Conservation (phyloP, 202 grass and related monocot species). For the Saccharum hybrid region DNA sequence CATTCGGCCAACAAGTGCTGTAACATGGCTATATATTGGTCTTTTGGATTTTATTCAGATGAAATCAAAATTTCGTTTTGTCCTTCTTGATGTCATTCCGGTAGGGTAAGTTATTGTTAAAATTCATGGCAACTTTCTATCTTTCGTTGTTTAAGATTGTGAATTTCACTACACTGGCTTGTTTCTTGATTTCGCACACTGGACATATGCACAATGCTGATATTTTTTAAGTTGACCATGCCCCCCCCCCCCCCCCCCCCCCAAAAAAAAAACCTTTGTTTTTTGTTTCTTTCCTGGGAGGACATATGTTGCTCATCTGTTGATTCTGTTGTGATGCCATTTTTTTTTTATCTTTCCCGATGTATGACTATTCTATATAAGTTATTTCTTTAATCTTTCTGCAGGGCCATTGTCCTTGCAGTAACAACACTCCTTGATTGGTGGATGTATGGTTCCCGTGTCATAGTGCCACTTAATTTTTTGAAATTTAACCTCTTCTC, state of each 20-base stretch:
- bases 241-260: not conserved
- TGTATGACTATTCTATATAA: not conserved
- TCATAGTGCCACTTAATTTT: slow-evolving; percentile 91
- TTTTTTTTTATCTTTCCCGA: not conserved
- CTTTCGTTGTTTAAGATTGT: not conserved
- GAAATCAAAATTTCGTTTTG: slow-evolving; percentile 63
- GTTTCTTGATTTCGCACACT: not conserved
- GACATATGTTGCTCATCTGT: slow-evolving; percentile 3
- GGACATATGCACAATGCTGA: not conserved
- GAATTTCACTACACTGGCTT: not conserved
- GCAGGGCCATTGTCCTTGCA: slow-evolving; percentile 76
- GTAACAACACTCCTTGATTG: slow-evolving; percentile 71
- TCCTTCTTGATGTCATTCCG: slow-evolving; percentile 77
- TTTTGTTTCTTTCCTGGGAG: not conserved
- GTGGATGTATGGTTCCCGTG: slow-evolving; percentile 74
- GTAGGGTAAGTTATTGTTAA: slow-evolving; percentile 66
- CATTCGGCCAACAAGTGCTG: slow-evolving; percentile 90
- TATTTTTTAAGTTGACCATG: not conserved
- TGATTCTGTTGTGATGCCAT: not conserved
- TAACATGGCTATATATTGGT: slow-evolving; percentile 87
- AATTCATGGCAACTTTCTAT: not conserved
- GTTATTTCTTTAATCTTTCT: slow-evolving; percentile 33
- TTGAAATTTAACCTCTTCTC: slow-evolving; percentile 97
- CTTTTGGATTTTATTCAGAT: slow-evolving; percentile 79
- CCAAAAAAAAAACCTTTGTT: not conserved